phyloP scores from a whole-genome alignment of 202 grass and related monocot genomes.

The Brachypodium distachyon region DNA sequence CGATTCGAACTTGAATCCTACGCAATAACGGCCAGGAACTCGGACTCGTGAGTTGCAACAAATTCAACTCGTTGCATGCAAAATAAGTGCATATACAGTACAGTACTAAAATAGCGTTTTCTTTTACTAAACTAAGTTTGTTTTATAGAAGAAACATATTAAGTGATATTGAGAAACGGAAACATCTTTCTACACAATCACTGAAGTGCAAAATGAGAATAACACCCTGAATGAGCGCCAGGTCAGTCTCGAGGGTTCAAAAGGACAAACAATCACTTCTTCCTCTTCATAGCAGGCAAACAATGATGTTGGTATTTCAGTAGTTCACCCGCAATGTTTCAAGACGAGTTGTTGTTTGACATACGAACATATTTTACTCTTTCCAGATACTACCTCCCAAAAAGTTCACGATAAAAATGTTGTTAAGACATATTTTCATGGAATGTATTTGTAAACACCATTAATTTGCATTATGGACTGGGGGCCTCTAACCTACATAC shows the following conservation, averaged over 20 bases:
- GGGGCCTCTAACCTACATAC: constrained; percentile 17
- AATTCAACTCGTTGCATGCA: not conserved
- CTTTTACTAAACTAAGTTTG: too few species aligned
- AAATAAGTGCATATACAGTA: too few species aligned
- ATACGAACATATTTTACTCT: not conserved
- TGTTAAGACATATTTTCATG: not conserved
- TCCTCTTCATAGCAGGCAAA: not conserved
- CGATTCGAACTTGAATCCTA: not conserved
- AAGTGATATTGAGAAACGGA: not conserved
- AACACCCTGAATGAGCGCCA: not conserved
- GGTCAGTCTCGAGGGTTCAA: not conserved
- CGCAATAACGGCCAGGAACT: not conserved
- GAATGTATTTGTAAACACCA: constrained; percentile 7
- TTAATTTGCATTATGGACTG: not conserved
- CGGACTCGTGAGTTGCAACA: not conserved
- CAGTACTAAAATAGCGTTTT: not conserved
- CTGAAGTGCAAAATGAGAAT: not conserved
- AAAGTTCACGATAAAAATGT: not conserved
- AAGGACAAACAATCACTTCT: not conserved
- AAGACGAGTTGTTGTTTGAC: not conserved
- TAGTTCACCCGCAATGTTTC: not conserved
- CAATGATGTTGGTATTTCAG: not conserved
- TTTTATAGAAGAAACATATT: not conserved
- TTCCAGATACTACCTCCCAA: not conserved
- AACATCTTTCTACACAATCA: not conserved